These are phyloP conservation scores for Pyrus bretschneideri DNA, from an alignment of 306 rosid species.

Conservation along the genomic window DNA sequence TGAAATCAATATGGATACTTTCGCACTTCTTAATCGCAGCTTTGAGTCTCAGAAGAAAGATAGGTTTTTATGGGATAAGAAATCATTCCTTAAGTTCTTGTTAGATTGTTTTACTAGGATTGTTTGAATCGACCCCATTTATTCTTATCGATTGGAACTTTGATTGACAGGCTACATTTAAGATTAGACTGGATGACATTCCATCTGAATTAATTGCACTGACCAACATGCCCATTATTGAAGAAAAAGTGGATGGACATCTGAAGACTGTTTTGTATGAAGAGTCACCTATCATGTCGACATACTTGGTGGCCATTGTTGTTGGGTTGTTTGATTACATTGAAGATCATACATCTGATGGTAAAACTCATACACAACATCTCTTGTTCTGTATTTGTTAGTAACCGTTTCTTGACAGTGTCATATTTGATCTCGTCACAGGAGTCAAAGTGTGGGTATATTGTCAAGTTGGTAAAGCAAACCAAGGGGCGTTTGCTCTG, in stretches of 20 bases:
- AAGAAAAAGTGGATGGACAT: conserved; percentile 58
- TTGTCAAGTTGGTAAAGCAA: conserved; percentile 79
- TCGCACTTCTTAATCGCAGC: no score
- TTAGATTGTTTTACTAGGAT: neutral
- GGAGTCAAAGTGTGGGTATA: conserved; percentile 91
- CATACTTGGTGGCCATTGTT: conserved; percentile 84
- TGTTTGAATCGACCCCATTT: neutral
- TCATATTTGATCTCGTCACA: conserved; percentile 19
- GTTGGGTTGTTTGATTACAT: conserved; percentile 84
- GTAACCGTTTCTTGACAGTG: conserved; percentile 7
- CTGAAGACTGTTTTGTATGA: conserved; percentile 60
- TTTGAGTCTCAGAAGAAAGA: no score
- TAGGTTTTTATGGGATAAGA: neutral
- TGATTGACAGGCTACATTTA: conserved; percentile 75
- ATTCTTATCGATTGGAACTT: neutral
- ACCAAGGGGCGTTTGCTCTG: conserved; percentile 81
- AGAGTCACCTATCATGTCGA: conserved; percentile 91
- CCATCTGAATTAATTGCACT: conserved; percentile 71
- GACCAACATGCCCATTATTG: conserved; percentile 83
- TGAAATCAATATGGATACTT: no score
- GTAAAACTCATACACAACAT: conserved; percentile 31
- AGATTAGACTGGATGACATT: conserved; percentile 78
- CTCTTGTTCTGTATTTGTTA: neutral
- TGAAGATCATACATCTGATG: conserved; percentile 78
- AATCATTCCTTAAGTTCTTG: neutral